Base-by-base conservation (phyloP, 805 yeast species). In the Metschnikowia henanensis region DNA sequence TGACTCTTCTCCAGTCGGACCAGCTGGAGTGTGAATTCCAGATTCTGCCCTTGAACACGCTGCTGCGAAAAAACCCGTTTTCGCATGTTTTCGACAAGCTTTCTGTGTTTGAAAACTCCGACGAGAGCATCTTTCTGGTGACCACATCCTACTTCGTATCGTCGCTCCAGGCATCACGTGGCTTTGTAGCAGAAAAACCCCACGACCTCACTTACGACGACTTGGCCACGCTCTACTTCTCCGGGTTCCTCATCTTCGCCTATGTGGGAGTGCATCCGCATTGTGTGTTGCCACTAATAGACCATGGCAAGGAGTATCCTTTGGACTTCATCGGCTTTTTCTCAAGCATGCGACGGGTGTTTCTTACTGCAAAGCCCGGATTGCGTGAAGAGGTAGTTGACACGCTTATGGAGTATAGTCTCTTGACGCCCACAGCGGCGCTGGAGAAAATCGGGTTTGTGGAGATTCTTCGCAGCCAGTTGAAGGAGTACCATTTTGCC, bases 241-340 rank as follows among this genome's bases (percentile, higher is more conserved):
- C 51, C n/a, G 43, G 61, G 5, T 48, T 55, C 26, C 35, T 64
- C 8, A 49, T 64, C 16, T 64, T 54, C 46, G 56, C 68, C 12
- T 67, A 55, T 35, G 41, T 65, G 8, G 66, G 65, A 5, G 43
- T 67, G 4, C 70, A 66, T 46, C 67, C 70, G 3, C 61, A 60
- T 37, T 50, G 50, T 17, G 43, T 64, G 10, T 39, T 60, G 18
- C 70, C 71, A 5, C 45, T 68, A 21, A 53, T 68, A 0, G 52
- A 54, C 15, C 59, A 56, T 30, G 59, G 58, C 18, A 36, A 36
- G 3, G 37, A 39, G 6, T 41, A 33, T 6, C 53, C 53, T 8
- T 36, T 56, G 2, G 67, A 62, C 39, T 47, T 60, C 18, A 25
- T 64, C 10, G 53, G 58, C 7, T 50, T 43, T 15, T 39, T 44